phyloP scores from a whole-genome alignment of 805 yeast species.

The Metschnikowia sp. region DNA sequence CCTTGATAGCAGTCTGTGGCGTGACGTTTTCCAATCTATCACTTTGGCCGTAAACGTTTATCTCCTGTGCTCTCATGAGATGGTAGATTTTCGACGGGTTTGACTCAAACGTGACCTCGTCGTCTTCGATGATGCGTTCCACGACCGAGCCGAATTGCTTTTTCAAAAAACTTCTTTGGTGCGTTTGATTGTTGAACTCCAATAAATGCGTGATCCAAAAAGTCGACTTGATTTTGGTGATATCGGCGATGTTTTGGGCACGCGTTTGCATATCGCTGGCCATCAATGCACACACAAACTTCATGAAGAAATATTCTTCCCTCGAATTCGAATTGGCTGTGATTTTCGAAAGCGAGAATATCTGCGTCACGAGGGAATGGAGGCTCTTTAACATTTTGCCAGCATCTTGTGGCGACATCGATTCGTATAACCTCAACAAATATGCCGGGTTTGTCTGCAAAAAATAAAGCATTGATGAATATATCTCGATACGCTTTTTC shows the following conservation, averaged over 20 bases:
- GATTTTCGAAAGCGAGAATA: constrained; percentile 32
- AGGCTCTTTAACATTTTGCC: constrained; percentile 20
- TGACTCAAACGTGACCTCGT: constrained; percentile 66
- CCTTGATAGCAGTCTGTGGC: constrained; percentile 74
- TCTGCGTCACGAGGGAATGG: constrained; percentile 20
- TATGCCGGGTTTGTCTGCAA: constrained; percentile 82
- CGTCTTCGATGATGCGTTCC: constrained; percentile 40
- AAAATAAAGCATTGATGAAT: constrained; percentile 76
- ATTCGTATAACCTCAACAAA: constrained; percentile 52
- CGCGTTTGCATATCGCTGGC: constrained; percentile 35
- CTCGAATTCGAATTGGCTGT: constrained; percentile 43
- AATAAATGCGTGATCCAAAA: constrained; percentile 46
- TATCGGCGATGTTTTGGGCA: constrained; percentile 30
- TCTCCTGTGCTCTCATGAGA: constrained; percentile 36
- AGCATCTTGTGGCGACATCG: constrained; percentile 20
- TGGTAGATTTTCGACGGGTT: constrained; percentile 65
- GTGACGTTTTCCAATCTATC: constrained; percentile 33
- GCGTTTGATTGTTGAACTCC: constrained; percentile 45
- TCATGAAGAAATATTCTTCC: constrained; percentile 67
- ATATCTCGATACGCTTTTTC: constrained; percentile 56
- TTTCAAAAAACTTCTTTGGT: constrained; percentile 46
- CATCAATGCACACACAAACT: constrained; percentile 50
- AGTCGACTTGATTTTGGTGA: constrained; percentile 33
- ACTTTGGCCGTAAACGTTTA: constrained; percentile 33
- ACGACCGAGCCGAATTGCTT: constrained; percentile 38